These are phyloP conservation scores for Toxicodendron radicans DNA, from an alignment of 345 rosid species.

Conservation along the genomic window DNA sequence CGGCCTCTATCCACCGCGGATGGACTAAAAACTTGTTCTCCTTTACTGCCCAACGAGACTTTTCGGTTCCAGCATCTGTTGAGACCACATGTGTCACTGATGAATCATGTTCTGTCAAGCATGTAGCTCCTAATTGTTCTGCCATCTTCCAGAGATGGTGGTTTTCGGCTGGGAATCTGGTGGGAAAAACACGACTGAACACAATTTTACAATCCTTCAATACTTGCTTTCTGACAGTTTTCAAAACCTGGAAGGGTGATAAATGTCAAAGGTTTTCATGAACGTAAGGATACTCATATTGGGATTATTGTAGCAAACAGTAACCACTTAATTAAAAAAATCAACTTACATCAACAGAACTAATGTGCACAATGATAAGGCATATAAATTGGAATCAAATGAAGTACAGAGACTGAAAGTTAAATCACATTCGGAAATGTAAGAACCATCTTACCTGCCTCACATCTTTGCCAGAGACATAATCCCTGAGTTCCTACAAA, in stretches of 20 bases:
- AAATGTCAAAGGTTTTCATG: background rate
- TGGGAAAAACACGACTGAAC: constrained; percentile 82
- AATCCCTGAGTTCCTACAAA: constrained; percentile 45
- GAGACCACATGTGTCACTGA: constrained; percentile 61
- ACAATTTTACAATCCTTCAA: constrained; percentile 66
- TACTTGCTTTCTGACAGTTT: constrained; percentile 55
- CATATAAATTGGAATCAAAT: background rate
- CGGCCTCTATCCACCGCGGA: constrained; percentile 65
- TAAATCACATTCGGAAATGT: background rate
- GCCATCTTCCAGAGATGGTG: constrained; percentile 87
- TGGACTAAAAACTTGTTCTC: constrained; percentile 52
- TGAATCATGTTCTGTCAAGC: constrained; percentile 41
- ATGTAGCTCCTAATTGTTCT: constrained; percentile 60
- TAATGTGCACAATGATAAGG: background rate
- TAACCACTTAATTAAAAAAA: background rate
- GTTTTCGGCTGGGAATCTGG: constrained; percentile 47
- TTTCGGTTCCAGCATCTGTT: constrained; percentile 50
- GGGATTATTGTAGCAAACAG: background rate
- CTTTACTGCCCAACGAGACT: constrained; percentile 62
- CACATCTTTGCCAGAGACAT: constrained; percentile 57
- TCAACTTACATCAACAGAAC: background rate
- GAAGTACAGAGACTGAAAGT: background rate
- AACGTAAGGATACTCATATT: background rate
- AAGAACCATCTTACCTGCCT: constrained; percentile 48
- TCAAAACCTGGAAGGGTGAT: constrained; percentile 39